phyloP scores from a whole-genome alignment of 2,329 filamentous ascomycete species.

The Botrytis tulipae region DNA sequence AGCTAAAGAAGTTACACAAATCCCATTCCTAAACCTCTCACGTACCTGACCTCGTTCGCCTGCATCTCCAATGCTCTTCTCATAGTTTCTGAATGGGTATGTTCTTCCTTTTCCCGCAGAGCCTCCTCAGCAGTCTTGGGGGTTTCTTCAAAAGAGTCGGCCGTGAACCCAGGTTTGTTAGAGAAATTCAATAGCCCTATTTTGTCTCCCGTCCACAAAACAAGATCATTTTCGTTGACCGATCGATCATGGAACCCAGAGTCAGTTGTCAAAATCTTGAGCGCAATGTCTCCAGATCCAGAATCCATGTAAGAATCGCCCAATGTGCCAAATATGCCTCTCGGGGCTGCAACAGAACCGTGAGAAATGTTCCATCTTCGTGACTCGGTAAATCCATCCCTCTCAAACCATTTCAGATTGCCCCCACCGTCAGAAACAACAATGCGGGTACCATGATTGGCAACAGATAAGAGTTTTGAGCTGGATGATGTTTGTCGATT shows the following conservation, averaged over 20 bases:
- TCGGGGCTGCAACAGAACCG: constrained; percentile 47
- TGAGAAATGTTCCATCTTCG: constrained; percentile 55
- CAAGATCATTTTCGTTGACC: constrained; percentile 63
- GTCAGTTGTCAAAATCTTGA: constrained; percentile 65
- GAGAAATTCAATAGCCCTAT: constrained; percentile 71
- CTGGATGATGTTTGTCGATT: constrained; percentile 82
- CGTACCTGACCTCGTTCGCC: constrained; percentile 74
- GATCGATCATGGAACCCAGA: constrained; percentile 39
- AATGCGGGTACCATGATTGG: constrained; percentile 76
- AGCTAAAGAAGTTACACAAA: constrained; percentile 20
- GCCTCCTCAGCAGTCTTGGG: constrained; percentile 45
- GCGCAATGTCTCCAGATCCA: constrained; percentile 68
- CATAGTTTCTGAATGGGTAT: constrained; percentile 68
- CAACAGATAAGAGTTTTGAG: constrained; percentile 78
- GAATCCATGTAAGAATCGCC: constrained; percentile 40
- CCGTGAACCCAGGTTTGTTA: constrained; percentile 47
- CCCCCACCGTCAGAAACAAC: constrained; percentile 84
- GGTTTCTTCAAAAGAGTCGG: constrained; percentile 51
- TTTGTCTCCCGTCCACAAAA: constrained; percentile 86
- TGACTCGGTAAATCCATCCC: constrained; percentile 69
- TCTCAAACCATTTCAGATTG: constrained; percentile 84
- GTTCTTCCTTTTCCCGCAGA: constrained; percentile 55
- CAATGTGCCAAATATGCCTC: constrained; percentile 53
- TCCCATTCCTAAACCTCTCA: constrained; percentile 62
- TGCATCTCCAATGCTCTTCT: constrained; percentile 61